Evolutionary conservation across 1,139 yeast species (phyloP).

Genomic region (Saccharomyces hybrid): DNA sequence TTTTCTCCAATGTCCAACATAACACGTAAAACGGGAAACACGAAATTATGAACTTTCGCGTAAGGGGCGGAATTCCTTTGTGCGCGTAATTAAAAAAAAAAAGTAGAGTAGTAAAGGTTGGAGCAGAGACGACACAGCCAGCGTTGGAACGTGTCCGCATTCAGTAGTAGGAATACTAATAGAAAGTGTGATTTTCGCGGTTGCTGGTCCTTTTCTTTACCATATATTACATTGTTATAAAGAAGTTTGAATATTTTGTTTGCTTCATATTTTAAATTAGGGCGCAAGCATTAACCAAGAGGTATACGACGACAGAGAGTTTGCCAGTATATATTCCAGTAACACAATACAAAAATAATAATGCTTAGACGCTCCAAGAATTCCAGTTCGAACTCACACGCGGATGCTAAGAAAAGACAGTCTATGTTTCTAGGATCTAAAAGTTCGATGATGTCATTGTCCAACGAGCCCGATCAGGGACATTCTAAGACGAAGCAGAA

Average conservation of each 20-base stretch:
- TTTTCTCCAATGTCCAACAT: background rate
- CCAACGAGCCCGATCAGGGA: background rate
- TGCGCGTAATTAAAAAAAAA: background rate
- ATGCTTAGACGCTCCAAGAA: conserved; percentile 14
- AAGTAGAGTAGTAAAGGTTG: background rate
- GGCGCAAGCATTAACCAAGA: background rate
- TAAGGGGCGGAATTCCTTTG: background rate
- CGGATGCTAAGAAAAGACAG: conserved; percentile 16
- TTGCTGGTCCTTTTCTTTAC: background rate
- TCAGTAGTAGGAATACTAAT: background rate
- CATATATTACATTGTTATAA: background rate
- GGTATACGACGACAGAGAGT: background rate
- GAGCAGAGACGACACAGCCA: background rate
- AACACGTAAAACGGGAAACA: background rate
- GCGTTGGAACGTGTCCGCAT: background rate
- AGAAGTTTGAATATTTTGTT: background rate
- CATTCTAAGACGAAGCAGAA: background rate
- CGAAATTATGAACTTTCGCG: background rate
- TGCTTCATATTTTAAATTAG: background rate
- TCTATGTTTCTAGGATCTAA: conserved; percentile 10
- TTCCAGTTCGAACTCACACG: background rate
- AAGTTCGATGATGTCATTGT: background rate
- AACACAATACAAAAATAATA: background rate
- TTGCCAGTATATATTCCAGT: background rate
- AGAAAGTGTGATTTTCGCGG: background rate